Conservation (phyloP, 1,284 basidiomycete species). For the Crepidotus sp. region DNA sequence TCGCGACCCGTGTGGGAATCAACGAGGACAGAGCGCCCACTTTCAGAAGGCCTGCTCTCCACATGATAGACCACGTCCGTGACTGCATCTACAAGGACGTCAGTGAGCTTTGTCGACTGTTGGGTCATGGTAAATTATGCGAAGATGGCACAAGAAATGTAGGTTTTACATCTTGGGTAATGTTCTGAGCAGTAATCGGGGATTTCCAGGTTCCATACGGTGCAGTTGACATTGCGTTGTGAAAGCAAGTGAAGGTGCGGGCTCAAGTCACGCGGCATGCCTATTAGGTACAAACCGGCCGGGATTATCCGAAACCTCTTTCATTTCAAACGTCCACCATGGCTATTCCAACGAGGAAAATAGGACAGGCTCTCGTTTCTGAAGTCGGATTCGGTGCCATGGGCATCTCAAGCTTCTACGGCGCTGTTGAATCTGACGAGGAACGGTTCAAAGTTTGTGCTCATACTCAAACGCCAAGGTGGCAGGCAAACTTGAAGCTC, state of each 20-base stretch:
- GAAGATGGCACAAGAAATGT: not conserved
- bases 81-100: constrained; percentile 46
- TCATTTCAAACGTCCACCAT: constrained; percentile 3
- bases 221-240: constrained; percentile 24
- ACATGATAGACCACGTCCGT: constrained; percentile 49
- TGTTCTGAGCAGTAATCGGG: constrained; percentile 43
- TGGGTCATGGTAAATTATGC: constrained; percentile 4
- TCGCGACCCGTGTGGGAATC: constrained; percentile 38
- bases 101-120: constrained; percentile 36
- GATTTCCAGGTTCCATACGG: constrained; percentile 58
- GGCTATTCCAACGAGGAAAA: constrained; percentile 21
- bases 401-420: constrained; percentile 32
- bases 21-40: constrained; percentile 50
- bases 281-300: no score
- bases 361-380: constrained; percentile 24
- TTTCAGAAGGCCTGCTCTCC: constrained; percentile 54
- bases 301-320: no score
- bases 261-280: no score
- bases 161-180: constrained; percentile 41
- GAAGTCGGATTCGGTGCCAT: constrained; percentile 31
- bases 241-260: not conserved
- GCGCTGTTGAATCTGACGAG: constrained; percentile 28
- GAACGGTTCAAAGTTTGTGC: constrained; percentile 33
- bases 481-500: not conserved
- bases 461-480: no score